Percentiles rank a stretch among this genome's conserved stretches.
Conservation (phyloP, 2,329 filamentous ascomycete species). For the Alternaria sp. region DNA sequence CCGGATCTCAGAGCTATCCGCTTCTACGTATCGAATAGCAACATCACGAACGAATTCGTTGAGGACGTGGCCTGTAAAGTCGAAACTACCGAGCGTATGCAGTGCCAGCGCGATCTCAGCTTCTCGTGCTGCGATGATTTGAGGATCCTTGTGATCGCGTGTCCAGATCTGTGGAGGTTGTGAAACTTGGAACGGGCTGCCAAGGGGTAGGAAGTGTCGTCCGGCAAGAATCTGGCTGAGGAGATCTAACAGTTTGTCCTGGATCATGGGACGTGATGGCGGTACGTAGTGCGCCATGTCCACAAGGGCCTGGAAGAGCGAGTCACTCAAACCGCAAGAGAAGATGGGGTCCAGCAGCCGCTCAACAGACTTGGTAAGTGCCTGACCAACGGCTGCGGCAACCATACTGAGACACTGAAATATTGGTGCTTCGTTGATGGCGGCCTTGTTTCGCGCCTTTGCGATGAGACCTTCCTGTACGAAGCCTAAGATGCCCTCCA, state of each 20-base stretch:
- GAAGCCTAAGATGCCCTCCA: slow-evolving; percentile 92
- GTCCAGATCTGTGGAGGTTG: slow-evolving; percentile 82
- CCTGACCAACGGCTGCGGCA: slow-evolving; percentile 93
- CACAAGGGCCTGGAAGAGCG: slow-evolving; percentile 91
- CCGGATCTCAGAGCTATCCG: slow-evolving; percentile 90
- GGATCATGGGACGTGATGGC: slow-evolving; percentile 89
- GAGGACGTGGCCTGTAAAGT: slow-evolving; percentile 86
- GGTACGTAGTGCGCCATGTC: slow-evolving; percentile 99
- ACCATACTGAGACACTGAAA: slow-evolving; percentile 98
- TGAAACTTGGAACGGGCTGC: slow-evolving; percentile 87
- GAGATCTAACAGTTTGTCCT: slow-evolving; percentile 93
- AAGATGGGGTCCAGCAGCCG: slow-evolving; percentile 95
- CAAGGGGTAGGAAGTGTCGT: slow-evolving; percentile 89
- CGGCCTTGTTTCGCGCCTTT: slow-evolving; percentile 71
- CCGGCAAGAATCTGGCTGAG: slow-evolving; percentile 93
- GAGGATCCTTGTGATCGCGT: slow-evolving; percentile 85
- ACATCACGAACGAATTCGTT: slow-evolving; percentile 99
- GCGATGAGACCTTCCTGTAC: slow-evolving; percentile 89
- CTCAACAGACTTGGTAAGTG: slow-evolving; percentile 98
- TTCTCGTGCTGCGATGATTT: slow-evolving; percentile 80
- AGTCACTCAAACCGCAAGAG: slow-evolving; percentile 91
- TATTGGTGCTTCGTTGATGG: slow-evolving; percentile 73
- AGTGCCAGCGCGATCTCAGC: slow-evolving; percentile 90
- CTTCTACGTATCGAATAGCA: slow-evolving; percentile 96
- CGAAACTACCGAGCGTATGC: slow-evolving; percentile 96